Evolutionary conservation across 2,329 filamentous ascomycete genomes (phyloP), one percentile per base, ranked within the genome.

Genomic region (Spiromastix sp.): DNA sequence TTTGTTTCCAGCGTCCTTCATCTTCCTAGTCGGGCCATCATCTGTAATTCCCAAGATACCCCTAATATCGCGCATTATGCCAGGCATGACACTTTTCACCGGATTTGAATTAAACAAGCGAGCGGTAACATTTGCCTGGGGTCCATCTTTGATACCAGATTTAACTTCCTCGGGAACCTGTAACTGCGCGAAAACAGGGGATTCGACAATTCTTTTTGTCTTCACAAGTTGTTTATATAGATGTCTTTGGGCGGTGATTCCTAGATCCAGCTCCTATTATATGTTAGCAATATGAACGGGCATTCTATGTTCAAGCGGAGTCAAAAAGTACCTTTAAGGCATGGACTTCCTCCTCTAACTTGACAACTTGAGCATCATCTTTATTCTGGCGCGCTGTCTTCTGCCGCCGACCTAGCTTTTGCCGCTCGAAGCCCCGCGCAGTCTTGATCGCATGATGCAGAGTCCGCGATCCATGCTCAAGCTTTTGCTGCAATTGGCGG

Each of bases 381-480:
- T 60, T 60, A 24, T 67, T 62, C 5, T 54, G 44, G 26, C 56
- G 60, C 1, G 72, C 72, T 2, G 61, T 64, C 50, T 79, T 79
- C 45, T 70, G 66, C 38, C 75, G 60, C 10, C 74, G 63, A 15
- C 73, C 70, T 38, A 78, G 60, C 50, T 79, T 79, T 54, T 79
- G 76, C 32, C 74, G 62, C 53, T 80, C 76, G 44, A 79, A 75
- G 8, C 70, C 70, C 28, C 71, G 70, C 22, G 71, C 72, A 7
- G 70, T 60, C 48, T 75, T 77, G 28, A 79, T 63, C 2, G 70
- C 71, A 17, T 63, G 56, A 13, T 61, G 58, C 4, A 79, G 59
- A 13, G 63, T 49, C 37, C 67, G 66, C 28, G 66, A 63, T 17
- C 66, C 67, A 30, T 68, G 61, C 20, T 67, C 58, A 39, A 77